Evolutionary conservation across 192 early-diverging fungal genomes (phyloP).

Genomic region (Coemansia sp.): DNA sequence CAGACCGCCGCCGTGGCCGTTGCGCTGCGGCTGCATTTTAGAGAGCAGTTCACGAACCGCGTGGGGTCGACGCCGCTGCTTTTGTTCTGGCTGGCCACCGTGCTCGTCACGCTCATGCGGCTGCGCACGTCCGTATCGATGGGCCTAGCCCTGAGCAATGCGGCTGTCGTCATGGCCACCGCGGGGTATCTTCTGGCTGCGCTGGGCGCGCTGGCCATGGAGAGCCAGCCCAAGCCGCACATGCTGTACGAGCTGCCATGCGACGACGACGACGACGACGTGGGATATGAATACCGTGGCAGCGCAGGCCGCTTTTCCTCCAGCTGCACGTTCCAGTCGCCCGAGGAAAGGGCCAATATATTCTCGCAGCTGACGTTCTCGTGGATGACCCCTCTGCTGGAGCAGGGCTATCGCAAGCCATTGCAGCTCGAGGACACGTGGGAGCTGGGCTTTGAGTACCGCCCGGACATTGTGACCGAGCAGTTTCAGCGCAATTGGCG

Average conservation of each 20-base stretch:
- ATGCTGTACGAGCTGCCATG: too few relatives aligned
- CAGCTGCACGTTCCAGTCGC: too few relatives aligned
- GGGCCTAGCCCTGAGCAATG: conserved; percentile 10
- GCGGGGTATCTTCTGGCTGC: too few relatives aligned
- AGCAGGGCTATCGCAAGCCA: conserved; percentile 70
- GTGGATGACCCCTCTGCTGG: conserved; percentile 89
- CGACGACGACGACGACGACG: too few relatives aligned
- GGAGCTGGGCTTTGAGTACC: conserved; percentile 63
- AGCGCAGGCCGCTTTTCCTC: too few relatives aligned
- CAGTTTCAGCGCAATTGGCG: conserved; percentile 78
- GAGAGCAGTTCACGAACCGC: conserved; percentile 37
- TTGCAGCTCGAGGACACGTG: conserved; percentile 78
- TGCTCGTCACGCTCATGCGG: conserved; percentile 28
- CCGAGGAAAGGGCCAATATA: conserved; percentile 63
- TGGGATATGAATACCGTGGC: too few relatives aligned
- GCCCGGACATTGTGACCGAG: conserved; percentile 61
- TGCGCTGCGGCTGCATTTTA: conserved; percentile 35
- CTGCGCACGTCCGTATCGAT: conserved; percentile 34
- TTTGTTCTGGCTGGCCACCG: conserved; percentile 49
- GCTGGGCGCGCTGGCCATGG: conserved; percentile 35
- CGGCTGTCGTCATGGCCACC: conserved; percentile 16
- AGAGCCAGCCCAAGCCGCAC: conserved; percentile 30
- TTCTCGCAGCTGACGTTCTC: conserved; percentile 79
- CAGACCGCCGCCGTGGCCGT: conserved; percentile 28
- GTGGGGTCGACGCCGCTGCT: conserved; percentile 41